These are phyloP conservation scores for Alliaria petiolata DNA, from an alignment of 345 rosid genomes.

Conservation along the genomic window DNA sequence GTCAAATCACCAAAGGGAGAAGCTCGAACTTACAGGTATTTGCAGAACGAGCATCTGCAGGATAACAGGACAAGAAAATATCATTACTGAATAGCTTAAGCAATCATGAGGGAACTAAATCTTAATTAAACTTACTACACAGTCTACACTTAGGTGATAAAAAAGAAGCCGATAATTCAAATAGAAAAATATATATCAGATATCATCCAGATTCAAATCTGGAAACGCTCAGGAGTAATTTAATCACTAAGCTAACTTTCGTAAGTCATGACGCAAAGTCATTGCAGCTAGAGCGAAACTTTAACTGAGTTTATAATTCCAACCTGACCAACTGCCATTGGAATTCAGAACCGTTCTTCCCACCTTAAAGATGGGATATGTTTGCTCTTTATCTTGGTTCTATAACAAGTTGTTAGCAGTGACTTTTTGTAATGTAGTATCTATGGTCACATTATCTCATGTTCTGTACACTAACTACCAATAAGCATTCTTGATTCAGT, in stretches of 20 bases:
- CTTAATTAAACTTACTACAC: not conserved
- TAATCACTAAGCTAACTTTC: not conserved
- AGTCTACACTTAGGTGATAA: conserved; percentile 1
- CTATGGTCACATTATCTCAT: not conserved
- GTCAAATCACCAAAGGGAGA: conserved; percentile 16
- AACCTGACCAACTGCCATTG: not conserved
- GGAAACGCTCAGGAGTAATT: not conserved
- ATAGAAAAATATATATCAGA: not conserved
- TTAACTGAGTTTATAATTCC: no score
- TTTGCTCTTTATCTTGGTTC: not conserved
- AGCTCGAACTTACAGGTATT: conserved; percentile 61
- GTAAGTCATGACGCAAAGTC: not conserved
- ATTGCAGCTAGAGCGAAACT: no score
- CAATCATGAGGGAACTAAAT: not conserved
- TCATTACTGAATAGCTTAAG: not conserved
- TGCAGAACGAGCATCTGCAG: conserved; percentile 80
- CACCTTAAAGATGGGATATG: not conserved
- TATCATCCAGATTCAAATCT: not conserved
- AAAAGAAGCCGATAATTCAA: not conserved
- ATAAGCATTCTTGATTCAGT: not conserved
- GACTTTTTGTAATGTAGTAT: not conserved
- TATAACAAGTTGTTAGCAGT: not conserved
- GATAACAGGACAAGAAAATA: conserved; percentile 21
- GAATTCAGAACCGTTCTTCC: not conserved
- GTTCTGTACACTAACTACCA: not conserved